Evolutionary conservation across 106 monocot species (phyloP).

Genomic region (Ottelia alismoides): DNA sequence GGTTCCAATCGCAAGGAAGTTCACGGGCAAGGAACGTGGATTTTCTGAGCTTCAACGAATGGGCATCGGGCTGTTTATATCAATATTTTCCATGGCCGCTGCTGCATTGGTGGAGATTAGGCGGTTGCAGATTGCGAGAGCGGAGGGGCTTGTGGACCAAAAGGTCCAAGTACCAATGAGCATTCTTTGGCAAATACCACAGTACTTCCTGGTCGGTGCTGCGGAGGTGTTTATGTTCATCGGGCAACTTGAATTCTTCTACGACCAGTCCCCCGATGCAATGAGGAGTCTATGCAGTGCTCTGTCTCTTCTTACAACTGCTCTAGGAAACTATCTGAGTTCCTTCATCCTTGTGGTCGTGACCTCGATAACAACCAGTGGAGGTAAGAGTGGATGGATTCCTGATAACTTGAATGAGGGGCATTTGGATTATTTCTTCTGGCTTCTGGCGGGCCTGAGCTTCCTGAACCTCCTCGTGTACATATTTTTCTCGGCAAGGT

Average conservation of each 20-base stretch:
- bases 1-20: slow-evolving; percentile 15
- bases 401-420: slow-evolving; percentile 24
- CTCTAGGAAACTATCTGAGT: slow-evolving; percentile 27
- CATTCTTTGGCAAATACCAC: slow-evolving; percentile 26
- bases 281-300: slow-evolving; percentile 28
- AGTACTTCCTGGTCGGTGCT: slow-evolving; percentile 26
- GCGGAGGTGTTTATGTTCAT: slow-evolving; percentile 27
- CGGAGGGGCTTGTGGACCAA: slow-evolving; percentile 9
- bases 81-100: slow-evolving; percentile 20
- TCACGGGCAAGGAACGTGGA: slow-evolving; percentile 20
- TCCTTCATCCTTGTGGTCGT: slow-evolving; percentile 23
- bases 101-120: slow-evolving; percentile 22
- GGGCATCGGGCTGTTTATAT: slow-evolving; percentile 18
- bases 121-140: slow-evolving; percentile 12
- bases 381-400: slow-evolving; percentile 18
- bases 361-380: slow-evolving; percentile 9
- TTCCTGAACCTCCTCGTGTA: slow-evolving; percentile 20
- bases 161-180: slow-evolving; percentile 11
- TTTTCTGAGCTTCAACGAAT: slow-evolving; percentile 21
- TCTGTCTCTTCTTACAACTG: slow-evolving; percentile 16
- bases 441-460: slow-evolving; percentile 25
- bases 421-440: slow-evolving; percentile 28
- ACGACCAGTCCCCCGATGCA: slow-evolving; percentile 26
- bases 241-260: slow-evolving; percentile 28
- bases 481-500: slow-evolving; percentile 7